These are phyloP conservation scores for Adansonia grandidieri DNA, from an alignment of 441 rosid genomes.

Conservation along the genomic window DNA sequence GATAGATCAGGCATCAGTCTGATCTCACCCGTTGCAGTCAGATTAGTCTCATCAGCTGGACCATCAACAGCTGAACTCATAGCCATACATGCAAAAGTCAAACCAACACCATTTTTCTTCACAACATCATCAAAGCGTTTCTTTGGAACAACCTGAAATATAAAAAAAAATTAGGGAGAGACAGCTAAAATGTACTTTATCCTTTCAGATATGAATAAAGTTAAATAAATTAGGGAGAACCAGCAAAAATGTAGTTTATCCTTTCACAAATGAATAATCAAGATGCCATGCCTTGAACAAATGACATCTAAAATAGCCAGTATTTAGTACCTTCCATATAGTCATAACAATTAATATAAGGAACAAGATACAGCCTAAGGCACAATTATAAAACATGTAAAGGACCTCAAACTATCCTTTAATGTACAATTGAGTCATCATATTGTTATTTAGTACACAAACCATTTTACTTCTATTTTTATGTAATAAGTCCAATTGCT, in stretches of 20 bases:
- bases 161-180: conserved; percentile 16
- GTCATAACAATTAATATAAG: neutral
- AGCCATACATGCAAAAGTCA: conserved; percentile 82
- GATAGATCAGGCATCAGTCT: conserved; percentile 86
- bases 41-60: conserved; percentile 73
- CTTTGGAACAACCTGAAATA: conserved; percentile 70
- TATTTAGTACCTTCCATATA: neutral
- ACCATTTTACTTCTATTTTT: neutral
- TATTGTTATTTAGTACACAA: neutral
- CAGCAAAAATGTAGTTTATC: neutral
- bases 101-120: conserved; percentile 76
- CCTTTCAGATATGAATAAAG: conserved; percentile 1
- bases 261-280: neutral
- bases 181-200: neutral
- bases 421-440: neutral
- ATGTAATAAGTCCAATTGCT: neutral
- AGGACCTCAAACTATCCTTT: neutral
- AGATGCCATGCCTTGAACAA: neutral
- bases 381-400: neutral
- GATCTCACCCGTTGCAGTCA: conserved; percentile 83
- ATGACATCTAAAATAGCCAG: neutral
- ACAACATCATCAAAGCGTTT: conserved; percentile 70
- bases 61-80: conserved; percentile 75
- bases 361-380: conserved; percentile 12
- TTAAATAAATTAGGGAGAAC: conserved; percentile 16